A percentile compares a stretch with the other conserved stretches of the same genome.
These are phyloP conservation scores for Globisporangium ultimum DNA, from an alignment of 352 stramenopile species.

Conservation along the genomic window DNA sequence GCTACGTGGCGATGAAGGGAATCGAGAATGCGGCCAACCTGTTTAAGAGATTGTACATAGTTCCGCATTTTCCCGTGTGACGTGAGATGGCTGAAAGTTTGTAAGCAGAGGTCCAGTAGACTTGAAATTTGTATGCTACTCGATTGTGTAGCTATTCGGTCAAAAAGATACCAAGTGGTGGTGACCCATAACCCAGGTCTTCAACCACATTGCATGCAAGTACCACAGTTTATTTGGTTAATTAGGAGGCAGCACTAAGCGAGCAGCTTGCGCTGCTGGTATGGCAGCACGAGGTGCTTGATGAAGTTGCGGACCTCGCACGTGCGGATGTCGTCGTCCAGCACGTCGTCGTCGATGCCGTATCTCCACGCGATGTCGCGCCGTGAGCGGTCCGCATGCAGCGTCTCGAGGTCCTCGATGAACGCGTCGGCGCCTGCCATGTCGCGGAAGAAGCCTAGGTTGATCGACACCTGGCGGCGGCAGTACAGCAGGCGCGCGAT, in stretches of 20 bases:
- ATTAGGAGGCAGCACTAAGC: neutral
- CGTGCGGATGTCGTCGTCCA: constrained; percentile 60
- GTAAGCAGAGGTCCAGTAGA: neutral
- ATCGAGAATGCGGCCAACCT: neutral
- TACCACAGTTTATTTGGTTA: neutral
- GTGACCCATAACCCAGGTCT: neutral
- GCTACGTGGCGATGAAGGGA: neutral
- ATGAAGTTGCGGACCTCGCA: constrained; percentile 77
- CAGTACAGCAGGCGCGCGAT: constrained; percentile 69
- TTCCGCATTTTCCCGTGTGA: neutral
- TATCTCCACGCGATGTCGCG: constrained; percentile 60
- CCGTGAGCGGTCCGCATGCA: constrained; percentile 48
- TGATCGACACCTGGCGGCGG: constrained; percentile 54
- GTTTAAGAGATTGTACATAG: too few relatives aligned
- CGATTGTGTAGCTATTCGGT: constrained; percentile 5
- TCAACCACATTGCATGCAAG: too few relatives aligned
- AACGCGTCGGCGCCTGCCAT: constrained; percentile 44
- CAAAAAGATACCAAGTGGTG: neutral
- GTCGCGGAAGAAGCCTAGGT: constrained; percentile 61
- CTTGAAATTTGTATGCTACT: neutral
- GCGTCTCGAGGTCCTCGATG: constrained; percentile 49
- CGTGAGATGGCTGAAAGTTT: neutral
- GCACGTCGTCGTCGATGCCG: constrained; percentile 61
- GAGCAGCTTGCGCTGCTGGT: constrained; percentile 18
- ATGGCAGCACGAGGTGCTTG: constrained; percentile 66